phyloP scores from a whole-genome alignment of 1,284 basidiomycete species.

The Cutaneotrichosporon cavernicola region DNA sequence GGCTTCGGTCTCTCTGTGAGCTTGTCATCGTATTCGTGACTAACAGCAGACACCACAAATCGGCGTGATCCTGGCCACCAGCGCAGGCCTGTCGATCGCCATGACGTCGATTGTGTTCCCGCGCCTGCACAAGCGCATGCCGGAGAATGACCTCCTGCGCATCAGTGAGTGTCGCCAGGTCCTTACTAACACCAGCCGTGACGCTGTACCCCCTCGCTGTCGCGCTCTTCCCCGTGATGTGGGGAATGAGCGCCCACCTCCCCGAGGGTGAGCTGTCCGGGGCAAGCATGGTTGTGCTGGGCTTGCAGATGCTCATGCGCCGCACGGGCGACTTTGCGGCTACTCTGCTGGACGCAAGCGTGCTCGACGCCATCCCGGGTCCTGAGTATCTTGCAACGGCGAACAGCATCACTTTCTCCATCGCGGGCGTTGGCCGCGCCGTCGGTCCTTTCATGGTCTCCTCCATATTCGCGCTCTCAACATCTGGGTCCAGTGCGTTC shows the following conservation, averaged over 20 bases:
- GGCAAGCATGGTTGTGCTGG: conserved; percentile 25
- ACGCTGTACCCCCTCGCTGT: conserved; percentile 34
- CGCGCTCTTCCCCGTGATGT: conserved; percentile 38
- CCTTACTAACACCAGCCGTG: conserved; percentile 28
- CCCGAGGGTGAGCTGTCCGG: background rate
- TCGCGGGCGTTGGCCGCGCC: conserved; percentile 36
- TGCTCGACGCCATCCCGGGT: conserved; percentile 40
- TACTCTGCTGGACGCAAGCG: conserved; percentile 41
- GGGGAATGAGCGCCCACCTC: conserved; percentile 29
- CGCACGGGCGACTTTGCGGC: conserved; percentile 39
- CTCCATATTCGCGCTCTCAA: conserved; percentile 39
- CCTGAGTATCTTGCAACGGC: conserved; percentile 42
- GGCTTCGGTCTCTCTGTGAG: conserved; percentile 41
- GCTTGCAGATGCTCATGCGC: conserved; percentile 38
- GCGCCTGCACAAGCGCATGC: conserved; percentile 29
- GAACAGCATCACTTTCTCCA: conserved; percentile 43
- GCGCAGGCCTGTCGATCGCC: conserved; percentile 38
- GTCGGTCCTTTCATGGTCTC: conserved; percentile 39
- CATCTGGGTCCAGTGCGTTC: conserved; percentile 25
- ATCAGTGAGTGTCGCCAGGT: conserved; percentile 23
- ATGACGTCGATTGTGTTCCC: conserved; percentile 46
- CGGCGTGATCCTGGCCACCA: conserved; percentile 37
- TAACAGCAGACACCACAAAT: conserved; percentile 36
- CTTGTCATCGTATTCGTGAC: background rate
- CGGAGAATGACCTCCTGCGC: conserved; percentile 26